Conservation (phyloP, 179 eudicot species). For the Heliamphora ciliata region DNA sequence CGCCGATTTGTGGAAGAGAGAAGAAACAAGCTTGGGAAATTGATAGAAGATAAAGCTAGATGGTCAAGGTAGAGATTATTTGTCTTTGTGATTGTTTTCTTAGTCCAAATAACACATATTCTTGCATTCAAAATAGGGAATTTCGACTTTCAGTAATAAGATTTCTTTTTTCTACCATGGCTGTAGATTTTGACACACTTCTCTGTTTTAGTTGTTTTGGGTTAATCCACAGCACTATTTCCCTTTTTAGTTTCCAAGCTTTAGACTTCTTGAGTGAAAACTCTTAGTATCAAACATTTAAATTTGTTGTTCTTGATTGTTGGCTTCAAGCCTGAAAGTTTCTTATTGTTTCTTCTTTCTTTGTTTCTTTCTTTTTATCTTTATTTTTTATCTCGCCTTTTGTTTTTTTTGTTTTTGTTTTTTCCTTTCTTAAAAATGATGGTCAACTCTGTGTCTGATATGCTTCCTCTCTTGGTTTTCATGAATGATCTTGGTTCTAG, state of each 20-base stretch:
- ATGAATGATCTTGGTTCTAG: neutral
- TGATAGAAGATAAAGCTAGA: constrained; percentile 81
- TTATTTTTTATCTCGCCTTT: too few species aligned
- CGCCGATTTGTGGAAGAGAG: constrained; percentile 79
- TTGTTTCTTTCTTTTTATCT: neutral
- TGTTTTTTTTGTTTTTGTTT: too few species aligned
- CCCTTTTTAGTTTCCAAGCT: too few species aligned
- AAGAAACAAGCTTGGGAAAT: constrained; percentile 61
- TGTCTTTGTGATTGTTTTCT: neutral
- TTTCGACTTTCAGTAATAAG: neutral
- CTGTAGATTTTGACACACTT: neutral
- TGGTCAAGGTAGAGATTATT: constrained; percentile 68
- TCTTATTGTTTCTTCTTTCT: neutral
- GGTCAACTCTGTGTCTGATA: neutral
- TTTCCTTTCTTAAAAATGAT: too few species aligned
- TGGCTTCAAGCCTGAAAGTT: neutral
- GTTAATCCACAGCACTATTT: neutral
- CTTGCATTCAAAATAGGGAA: neutral
- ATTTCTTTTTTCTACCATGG: neutral
- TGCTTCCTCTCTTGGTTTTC: constrained; percentile 5
- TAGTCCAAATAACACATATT: neutral
- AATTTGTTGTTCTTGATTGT: neutral
- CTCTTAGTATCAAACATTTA: too few species aligned
- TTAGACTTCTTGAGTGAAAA: too few species aligned
- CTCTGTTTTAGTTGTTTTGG: neutral